Evolutionary conservation across 2,329 filamentous ascomycete genomes (phyloP).

Genomic region (Diaporthe citriasiana): DNA sequence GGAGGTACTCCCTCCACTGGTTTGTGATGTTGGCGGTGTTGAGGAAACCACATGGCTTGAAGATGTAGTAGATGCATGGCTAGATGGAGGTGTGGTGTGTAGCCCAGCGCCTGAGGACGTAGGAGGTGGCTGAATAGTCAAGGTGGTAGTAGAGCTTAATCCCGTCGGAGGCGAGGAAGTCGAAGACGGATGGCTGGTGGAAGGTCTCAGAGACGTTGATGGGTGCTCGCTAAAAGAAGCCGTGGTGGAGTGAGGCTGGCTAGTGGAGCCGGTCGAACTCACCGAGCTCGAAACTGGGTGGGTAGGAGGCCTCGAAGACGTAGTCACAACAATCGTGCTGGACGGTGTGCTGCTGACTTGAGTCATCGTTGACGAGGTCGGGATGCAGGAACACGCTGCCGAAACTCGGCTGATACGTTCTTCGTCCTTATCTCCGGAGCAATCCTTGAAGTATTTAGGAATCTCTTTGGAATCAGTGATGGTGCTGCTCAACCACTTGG

Average conservation of each 20-base stretch:
- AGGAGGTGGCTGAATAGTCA: background rate
- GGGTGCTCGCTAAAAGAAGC: background rate
- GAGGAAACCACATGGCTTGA: background rate
- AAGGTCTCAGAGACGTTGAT: background rate
- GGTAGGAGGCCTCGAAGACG: background rate
- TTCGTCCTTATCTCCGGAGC: background rate
- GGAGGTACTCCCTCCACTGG: too few relatives aligned
- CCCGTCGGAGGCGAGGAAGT: background rate
- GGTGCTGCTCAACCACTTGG: background rate
- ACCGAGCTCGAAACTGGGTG: background rate
- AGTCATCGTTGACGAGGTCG: background rate
- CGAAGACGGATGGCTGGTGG: background rate
- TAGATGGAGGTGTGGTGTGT: background rate
- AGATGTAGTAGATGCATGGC: background rate
- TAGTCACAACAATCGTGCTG: background rate
- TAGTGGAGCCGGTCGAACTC: background rate
- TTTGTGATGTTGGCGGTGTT: background rate
- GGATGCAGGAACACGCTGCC: background rate
- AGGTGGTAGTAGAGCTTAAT: background rate
- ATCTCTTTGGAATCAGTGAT: background rate
- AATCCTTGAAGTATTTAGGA: background rate
- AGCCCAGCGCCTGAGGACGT: background rate
- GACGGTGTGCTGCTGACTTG: background rate
- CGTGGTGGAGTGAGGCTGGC: background rate
- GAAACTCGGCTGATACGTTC: slow-evolving; percentile 17